phyloP scores from a whole-genome alignment of 345 rosid genomes.

The Linum lewisii region DNA sequence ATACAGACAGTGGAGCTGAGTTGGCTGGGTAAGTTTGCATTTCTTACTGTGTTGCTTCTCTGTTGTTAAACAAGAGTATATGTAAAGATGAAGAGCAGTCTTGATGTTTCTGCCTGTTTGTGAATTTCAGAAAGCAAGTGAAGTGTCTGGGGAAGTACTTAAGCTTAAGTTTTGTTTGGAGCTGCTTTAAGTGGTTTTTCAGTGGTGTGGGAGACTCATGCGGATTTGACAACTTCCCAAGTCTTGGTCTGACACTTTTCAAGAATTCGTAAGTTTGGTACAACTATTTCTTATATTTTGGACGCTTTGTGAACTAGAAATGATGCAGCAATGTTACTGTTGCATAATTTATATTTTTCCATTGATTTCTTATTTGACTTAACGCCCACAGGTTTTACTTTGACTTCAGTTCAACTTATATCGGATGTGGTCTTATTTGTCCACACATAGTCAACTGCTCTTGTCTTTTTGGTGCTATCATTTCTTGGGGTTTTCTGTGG shows the following conservation, averaged over 20 bases:
- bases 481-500: conserved; percentile 93
- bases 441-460: conserved; percentile 92
- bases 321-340: too few relatives aligned
- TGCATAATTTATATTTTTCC: not conserved
- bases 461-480: conserved; percentile 77
- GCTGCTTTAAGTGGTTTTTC: conserved; percentile 98
- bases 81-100: too few relatives aligned
- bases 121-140: conserved; percentile 66
- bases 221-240: conserved; percentile 91
- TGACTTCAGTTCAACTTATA: conserved; percentile 87
- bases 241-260: conserved; percentile 67
- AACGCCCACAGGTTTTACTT: conserved; percentile 62
- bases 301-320: too few relatives aligned
- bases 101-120: not conserved
- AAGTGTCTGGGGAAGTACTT: conserved; percentile 80
- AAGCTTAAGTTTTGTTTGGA: conserved; percentile 81
- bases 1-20: not conserved
- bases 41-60: too few relatives aligned
- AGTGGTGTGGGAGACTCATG: conserved; percentile 90
- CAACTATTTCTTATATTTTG: not conserved
- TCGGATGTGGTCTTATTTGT: conserved; percentile 96
- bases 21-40: not conserved
- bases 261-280: conserved; percentile 61
- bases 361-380: conserved; percentile 7
- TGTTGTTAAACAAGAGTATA: too few relatives aligned